Evolutionary conservation across 1,139 yeast genomes (phyloP), one percentile per base, ranked within the genome.

Genomic region (Pichia sp.): DNA sequence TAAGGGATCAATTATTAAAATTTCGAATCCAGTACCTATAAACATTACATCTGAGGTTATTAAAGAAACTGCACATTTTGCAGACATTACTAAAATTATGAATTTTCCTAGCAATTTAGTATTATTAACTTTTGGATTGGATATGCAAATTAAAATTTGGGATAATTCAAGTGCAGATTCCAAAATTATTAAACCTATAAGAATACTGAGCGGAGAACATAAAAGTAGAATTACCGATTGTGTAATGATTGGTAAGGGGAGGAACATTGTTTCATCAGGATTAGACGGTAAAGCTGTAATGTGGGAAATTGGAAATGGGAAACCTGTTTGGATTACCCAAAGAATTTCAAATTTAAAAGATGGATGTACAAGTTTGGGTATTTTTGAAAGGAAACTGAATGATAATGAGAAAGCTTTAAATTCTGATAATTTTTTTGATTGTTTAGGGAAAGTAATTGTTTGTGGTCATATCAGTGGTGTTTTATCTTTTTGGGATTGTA

Each of bases 251-350:
- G 88, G 80, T 0, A 64, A 77, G 26, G 94, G 94, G 1, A 66
- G 92, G 35, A 83, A 85, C 57, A 69, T 86, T 52, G 53, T 83
- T 31, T 73, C 78, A 2, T 68, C 77, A 3, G 72, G 79, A 9
- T 48, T 55, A 5, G 85, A 81, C 58, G 85, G 86, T 0, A 61
- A 75, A 0, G 68, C 81, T 1, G 69, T 67, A 42, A 58, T 86
- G 39, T 85, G 88, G 89, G 92, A 86, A 57, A 76, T 86, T 58
- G 83, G 86, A 0, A 61, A 75, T 2, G 86, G 81, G 0, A 49
- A 61, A 26, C 60, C 65, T 2, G 60, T 83, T 7, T 65, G 73
- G 53, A 63, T 66, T 3, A 71, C 79, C 46, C 48, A 58, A 59
- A 33, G 62, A 52, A 27, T 78, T 66, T 62, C 68, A 64, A 2